Evolutionary conservation across 2,329 filamentous ascomycete genomes (phyloP).

Genomic region (Fusarium palustre): DNA sequence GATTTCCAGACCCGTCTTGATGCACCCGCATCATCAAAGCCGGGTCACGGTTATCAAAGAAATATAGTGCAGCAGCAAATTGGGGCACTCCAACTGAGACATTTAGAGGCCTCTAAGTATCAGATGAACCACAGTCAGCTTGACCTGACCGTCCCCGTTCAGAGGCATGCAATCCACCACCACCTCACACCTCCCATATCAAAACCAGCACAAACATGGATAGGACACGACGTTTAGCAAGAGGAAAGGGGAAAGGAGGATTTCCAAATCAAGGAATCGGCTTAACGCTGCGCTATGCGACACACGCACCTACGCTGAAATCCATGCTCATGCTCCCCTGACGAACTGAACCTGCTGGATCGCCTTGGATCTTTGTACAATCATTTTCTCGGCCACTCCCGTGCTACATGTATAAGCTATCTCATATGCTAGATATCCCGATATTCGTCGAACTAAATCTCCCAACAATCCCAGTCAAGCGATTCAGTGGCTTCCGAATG

Average conservation of each 20-base stretch:
- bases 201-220: conserved; percentile 19
- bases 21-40: conserved; percentile 37
- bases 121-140: conserved; percentile 24
- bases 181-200: not conserved
- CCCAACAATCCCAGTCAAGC: not conserved
- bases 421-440: conserved; percentile 28
- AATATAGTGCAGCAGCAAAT: conserved; percentile 38
- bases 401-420: conserved; percentile 29
- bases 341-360: conserved; percentile 40
- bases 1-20: conserved; percentile 39
- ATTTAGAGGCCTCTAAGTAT: conserved; percentile 33
- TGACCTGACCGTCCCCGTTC: too few species aligned
- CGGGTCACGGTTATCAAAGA: conserved; percentile 27
- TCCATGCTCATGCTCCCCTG: conserved; percentile 15
- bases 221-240: not conserved
- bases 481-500: conserved; percentile 17
- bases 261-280: conserved; percentile 38
- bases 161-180: conserved; percentile 2
- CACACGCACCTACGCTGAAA: conserved; percentile 24
- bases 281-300: conserved; percentile 40
- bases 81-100: conserved; percentile 40
- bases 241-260: conserved; percentile 12
- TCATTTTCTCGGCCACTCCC: conserved; percentile 40
- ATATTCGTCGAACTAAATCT: conserved; percentile 14
- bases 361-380: conserved; percentile 39